phyloP scores from a whole-genome alignment of 306 rosid species.

The Cajanus cajan region DNA sequence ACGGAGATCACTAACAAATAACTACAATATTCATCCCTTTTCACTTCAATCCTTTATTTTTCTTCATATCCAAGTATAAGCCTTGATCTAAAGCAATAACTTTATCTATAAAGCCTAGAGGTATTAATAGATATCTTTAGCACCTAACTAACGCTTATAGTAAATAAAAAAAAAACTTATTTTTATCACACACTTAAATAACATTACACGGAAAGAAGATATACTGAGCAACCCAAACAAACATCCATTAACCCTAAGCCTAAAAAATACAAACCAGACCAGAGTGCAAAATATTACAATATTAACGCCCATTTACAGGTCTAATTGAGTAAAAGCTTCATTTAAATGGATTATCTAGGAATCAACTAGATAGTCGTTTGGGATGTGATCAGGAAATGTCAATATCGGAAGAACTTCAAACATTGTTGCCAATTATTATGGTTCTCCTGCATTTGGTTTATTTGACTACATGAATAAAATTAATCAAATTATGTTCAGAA shows the following conservation, averaged over 20 bases:
- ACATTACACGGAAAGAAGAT: neutral
- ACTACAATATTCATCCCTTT: neutral
- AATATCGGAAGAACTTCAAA: neutral
- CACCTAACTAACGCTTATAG: neutral
- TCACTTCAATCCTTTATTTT: neutral
- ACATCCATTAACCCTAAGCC: neutral
- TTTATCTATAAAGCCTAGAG: neutral
- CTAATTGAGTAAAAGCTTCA: neutral
- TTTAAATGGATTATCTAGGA: neutral
- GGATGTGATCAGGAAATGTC: neutral
- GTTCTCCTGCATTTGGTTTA: neutral
- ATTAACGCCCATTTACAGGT: neutral
- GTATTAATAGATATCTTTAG: neutral
- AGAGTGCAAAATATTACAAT: neutral
- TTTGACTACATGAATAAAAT: neutral
- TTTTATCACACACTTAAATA: neutral
- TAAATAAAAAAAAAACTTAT: neutral
- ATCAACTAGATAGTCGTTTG: neutral
- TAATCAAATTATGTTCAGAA: neutral
- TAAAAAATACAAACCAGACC: neutral
- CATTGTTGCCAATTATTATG: neutral
- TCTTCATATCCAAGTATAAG: neutral
- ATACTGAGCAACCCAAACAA: constrained; percentile 4
- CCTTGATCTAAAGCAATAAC: neutral
- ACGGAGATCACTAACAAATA: neutral